A percentile compares a stretch with the other conserved stretches of the same genome.
phyloP scores from a whole-genome alignment of 768 basidiomycete species.

The Peribolospora baueri region DNA sequence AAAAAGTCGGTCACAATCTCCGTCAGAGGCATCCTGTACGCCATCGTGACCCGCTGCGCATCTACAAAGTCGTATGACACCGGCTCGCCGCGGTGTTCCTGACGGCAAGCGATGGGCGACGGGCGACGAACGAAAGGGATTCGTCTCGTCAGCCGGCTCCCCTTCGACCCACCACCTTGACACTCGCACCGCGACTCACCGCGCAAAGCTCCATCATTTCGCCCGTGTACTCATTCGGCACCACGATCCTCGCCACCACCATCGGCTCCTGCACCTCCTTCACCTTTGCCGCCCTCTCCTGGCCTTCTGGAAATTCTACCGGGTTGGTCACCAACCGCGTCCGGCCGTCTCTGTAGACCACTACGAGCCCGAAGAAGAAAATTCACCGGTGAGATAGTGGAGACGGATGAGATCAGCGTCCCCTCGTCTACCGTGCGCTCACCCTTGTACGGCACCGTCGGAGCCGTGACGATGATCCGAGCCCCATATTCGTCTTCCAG shows the following conservation, averaged over 20 bases:
- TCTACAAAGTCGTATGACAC: no score
- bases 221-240: conserved; percentile 82
- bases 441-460: conserved; percentile 86
- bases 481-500: conserved; percentile 92
- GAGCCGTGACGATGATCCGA: conserved; percentile 72
- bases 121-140: no score
- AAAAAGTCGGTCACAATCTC: conserved; percentile 93
- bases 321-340: conserved; percentile 61
- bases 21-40: conserved; percentile 60
- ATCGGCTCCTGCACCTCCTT: conserved; percentile 71
- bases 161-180: no score
- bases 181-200: conserved; percentile 1
- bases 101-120: no score
- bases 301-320: conserved; percentile 75
- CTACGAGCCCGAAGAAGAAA: conserved; percentile 21
- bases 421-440: no score
- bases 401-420: not conserved
- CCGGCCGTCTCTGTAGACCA: conserved; percentile 42
- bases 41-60: conserved; percentile 36
- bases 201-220: conserved; percentile 90
- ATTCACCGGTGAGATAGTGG: conserved; percentile 1
- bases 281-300: conserved; percentile 31
- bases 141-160: no score
- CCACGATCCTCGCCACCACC: conserved; percentile 78
- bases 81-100: no score